Percentiles rank a stretch among this genome's conserved stretches.
Conservation (phyloP, 163 green algal species). For the Chlamydomonas reinhardtii region DNA sequence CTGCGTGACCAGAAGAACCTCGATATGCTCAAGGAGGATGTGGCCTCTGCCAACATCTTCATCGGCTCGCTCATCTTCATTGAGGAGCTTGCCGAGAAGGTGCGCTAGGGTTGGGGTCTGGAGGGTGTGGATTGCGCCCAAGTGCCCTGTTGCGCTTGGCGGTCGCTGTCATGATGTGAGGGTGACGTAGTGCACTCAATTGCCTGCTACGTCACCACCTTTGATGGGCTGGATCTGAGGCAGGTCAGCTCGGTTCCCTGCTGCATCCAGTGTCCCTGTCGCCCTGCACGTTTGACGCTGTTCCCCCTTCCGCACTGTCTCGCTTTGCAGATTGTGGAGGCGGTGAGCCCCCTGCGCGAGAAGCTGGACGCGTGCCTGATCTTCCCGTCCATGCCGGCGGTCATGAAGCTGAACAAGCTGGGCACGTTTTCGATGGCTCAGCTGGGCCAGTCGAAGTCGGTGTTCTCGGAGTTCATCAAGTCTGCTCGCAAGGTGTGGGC, state of each 20-base stretch:
- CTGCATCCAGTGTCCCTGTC: too few relatives aligned
- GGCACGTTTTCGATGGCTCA: conserved; percentile 97
- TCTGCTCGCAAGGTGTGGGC: conserved; percentile 56
- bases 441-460: conserved; percentile 94
- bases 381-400: conserved; percentile 98
- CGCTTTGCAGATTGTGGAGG: conserved; percentile 83
- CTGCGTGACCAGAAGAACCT: conserved; percentile 93
- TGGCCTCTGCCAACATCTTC: conserved; percentile 95
- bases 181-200: too few relatives aligned
- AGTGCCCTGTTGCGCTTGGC: too few relatives aligned
- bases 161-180: too few relatives aligned
- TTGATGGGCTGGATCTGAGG: too few relatives aligned
- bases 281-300: neutral
- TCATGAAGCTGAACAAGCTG: conserved; percentile 99
- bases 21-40: conserved; percentile 89
- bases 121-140: too few relatives aligned
- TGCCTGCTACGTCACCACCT: too few relatives aligned
- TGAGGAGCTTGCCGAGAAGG: conserved; percentile 98
- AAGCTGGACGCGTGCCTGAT: conserved; percentile 95
- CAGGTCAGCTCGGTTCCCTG: too few relatives aligned
- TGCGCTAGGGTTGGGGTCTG: neutral
- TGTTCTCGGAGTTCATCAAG: conserved; percentile 98
- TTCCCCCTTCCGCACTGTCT: too few relatives aligned
- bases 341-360: conserved; percentile 84
- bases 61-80: conserved; percentile 99